These are phyloP conservation scores for Bathelium albidoporum DNA, from an alignment of 495 filamentous ascomycete genomes.

Conservation along the genomic window DNA sequence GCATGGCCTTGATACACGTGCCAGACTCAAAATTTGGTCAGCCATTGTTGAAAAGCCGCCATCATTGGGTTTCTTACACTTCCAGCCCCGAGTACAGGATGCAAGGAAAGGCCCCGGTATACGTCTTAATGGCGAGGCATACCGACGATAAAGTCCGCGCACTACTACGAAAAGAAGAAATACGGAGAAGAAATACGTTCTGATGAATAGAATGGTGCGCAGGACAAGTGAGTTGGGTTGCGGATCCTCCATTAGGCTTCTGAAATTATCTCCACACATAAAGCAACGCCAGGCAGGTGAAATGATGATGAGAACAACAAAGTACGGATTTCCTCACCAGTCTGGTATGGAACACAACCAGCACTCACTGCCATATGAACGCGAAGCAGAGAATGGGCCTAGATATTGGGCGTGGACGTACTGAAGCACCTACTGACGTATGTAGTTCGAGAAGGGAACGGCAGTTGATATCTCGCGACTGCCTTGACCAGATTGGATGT, in stretches of 20 bases:
- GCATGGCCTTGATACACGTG: constrained; percentile 16
- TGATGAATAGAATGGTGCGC: constrained; percentile 8
- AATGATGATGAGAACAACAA: background rate
- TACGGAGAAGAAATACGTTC: constrained; percentile 9
- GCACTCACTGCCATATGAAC: background rate
- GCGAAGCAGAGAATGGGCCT: background rate
- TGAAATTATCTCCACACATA: background rate
- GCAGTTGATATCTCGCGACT: background rate
- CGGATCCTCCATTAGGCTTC: background rate
- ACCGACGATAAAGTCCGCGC: constrained; percentile 16
- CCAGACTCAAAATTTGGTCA: constrained; percentile 9
- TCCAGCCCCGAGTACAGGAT: constrained; percentile 18
- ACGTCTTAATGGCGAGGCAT: constrained; percentile 13
- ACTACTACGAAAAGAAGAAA: constrained; percentile 11
- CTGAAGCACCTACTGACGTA: background rate
- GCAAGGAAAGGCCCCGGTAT: constrained; percentile 18
- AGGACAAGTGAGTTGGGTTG: constrained; percentile 5
- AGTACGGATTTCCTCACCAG: background rate
- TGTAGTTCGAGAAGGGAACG: background rate
- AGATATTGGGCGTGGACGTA: background rate
- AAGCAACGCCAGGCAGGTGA: background rate
- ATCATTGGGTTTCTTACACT: constrained; percentile 11
- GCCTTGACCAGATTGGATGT: background rate
- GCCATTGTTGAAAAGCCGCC: background rate
- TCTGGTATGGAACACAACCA: background rate